Evolutionary conservation across 2,329 filamentous ascomycete genomes (phyloP), one percentile per base, ranked within the genome.

Genomic region (Setomelanomma holmii): DNA sequence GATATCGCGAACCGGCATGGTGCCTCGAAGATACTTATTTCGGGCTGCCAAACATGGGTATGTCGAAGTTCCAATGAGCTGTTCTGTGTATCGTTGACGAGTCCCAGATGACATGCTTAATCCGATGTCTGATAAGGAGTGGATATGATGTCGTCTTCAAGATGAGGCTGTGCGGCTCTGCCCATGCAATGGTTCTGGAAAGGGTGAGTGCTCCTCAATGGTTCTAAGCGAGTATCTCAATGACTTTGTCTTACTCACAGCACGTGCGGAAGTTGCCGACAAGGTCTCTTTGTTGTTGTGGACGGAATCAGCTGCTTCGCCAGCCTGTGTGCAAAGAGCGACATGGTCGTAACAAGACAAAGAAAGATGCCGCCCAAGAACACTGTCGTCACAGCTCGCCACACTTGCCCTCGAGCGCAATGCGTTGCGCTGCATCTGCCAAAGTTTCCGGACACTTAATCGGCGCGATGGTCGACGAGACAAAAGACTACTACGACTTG

Each of bases 401-500:
- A 4, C 8, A 11, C 34, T 14, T 7, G 14, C 14, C 34, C 34
- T 14, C 16, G n/a, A n/a, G n/a, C n/a, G 14, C 11, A 17, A 16
- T n/a, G 11, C 6, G 4, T 7, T 16, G 16, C 14, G 14, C 34
- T 36, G n/a, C 4, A 36, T 8, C 27, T 30, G 27, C 14, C 34
- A 17, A 22, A 35, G 8, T 45, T 7, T 23, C 10, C 12, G 8
- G 19, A 34, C 7, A 35, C 8, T 12, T 14, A 19, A 11, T 27
- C 33, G 21, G 12, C 33, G 20, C 24, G 16, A 60, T 63, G 57
- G 49, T 49, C 38, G 49, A 54, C 14, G 24, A 16, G 20, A 55
- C 46, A 5, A 44, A 61, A 8, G 53, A 66, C 21, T 64, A 67
- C 45, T 66, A 65, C 30, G 63, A 67, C 39, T 58, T 66, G 34